phyloP scores from a whole-genome alignment of 148 eudicot species.

The Nyssa sinensis region DNA sequence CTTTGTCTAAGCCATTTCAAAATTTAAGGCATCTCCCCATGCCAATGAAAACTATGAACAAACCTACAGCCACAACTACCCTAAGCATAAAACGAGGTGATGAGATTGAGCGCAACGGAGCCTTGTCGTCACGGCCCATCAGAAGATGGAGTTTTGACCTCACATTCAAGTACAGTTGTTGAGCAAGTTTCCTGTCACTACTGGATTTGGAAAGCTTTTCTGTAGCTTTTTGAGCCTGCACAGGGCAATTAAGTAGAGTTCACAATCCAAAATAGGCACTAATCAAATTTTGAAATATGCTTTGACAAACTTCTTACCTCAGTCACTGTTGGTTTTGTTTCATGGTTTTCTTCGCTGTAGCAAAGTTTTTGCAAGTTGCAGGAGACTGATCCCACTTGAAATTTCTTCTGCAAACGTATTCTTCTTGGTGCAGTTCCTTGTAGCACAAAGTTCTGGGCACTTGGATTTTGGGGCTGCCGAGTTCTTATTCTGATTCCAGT shows the following conservation, averaged over 20 bases:
- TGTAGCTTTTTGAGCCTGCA: slow-evolving; percentile 30
- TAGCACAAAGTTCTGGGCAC: slow-evolving; percentile 5
- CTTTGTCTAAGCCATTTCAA: slow-evolving; percentile 8
- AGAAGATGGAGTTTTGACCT: neutral
- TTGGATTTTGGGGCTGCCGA: slow-evolving; percentile 25
- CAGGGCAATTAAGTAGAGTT: slow-evolving; percentile 9
- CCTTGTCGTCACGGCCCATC: too few species aligned
- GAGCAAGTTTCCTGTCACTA: slow-evolving; percentile 5
- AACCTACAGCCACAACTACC: slow-evolving; percentile 38
- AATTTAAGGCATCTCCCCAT: slow-evolving; percentile 29
- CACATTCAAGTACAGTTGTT: neutral
- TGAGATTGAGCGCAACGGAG: neutral
- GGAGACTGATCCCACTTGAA: slow-evolving; percentile 21
- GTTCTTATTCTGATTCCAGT: slow-evolving; percentile 45
- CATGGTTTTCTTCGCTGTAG: slow-evolving; percentile 17
- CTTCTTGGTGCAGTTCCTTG: slow-evolving; percentile 88
- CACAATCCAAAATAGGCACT: neutral
- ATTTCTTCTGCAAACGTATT: slow-evolving; percentile 48
- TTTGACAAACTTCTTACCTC: slow-evolving; percentile 29
- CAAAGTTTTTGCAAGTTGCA: slow-evolving; percentile 12
- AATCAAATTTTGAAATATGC: neutral
- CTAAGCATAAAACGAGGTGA: slow-evolving; percentile 28
- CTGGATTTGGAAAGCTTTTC: slow-evolving; percentile 5
- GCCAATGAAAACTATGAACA: slow-evolving; percentile 38
- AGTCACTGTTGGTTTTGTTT: slow-evolving; percentile 8